A percentile compares a stretch with the other conserved stretches of the same genome.
phyloP scores from a whole-genome alignment of 1,284 basidiomycete species.

The Cryptococcus sp. region DNA sequence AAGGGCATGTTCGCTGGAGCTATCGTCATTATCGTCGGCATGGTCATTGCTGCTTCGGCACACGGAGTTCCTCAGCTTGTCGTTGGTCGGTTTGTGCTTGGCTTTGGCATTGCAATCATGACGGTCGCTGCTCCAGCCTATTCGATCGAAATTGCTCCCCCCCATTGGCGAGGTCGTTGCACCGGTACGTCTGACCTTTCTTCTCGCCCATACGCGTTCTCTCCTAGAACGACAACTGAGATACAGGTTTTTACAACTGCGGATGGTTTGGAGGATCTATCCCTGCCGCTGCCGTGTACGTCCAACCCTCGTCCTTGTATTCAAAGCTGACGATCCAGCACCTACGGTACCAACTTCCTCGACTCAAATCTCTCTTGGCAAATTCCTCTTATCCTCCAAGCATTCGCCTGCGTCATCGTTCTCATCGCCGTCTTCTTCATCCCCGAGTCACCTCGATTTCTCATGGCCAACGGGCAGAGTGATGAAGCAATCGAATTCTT shows the following conservation, averaged over 20 bases:
- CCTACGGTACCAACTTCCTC: slow-evolving; percentile 33
- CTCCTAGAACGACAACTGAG: background rate
- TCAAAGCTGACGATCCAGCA: background rate
- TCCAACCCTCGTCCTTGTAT: too few species aligned
- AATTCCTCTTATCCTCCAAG: slow-evolving; percentile 33
- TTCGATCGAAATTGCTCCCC: slow-evolving; percentile 56
- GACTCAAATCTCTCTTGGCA: slow-evolving; percentile 28
- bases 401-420: slow-evolving; percentile 25
- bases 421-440: slow-evolving; percentile 14
- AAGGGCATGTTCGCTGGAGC: slow-evolving; percentile 54
- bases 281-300: slow-evolving; percentile 30
- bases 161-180: slow-evolving; percentile 56
- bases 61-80: slow-evolving; percentile 34
- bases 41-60: slow-evolving; percentile 35
- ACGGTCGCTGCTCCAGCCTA: slow-evolving; percentile 46
- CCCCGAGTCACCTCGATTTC: slow-evolving; percentile 78
- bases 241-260: slow-evolving; percentile 46
- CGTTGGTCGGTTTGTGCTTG: slow-evolving; percentile 46
- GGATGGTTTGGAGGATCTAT: slow-evolving; percentile 33
- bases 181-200: slow-evolving; percentile 3
- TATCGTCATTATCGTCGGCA: slow-evolving; percentile 46
- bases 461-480: slow-evolving; percentile 74
- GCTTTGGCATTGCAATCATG: slow-evolving; percentile 19
- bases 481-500: slow-evolving; percentile 76
- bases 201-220: too few species aligned